Conservation (phyloP, 202 grass and related monocot genomes). For the Setaria viridis region DNA sequence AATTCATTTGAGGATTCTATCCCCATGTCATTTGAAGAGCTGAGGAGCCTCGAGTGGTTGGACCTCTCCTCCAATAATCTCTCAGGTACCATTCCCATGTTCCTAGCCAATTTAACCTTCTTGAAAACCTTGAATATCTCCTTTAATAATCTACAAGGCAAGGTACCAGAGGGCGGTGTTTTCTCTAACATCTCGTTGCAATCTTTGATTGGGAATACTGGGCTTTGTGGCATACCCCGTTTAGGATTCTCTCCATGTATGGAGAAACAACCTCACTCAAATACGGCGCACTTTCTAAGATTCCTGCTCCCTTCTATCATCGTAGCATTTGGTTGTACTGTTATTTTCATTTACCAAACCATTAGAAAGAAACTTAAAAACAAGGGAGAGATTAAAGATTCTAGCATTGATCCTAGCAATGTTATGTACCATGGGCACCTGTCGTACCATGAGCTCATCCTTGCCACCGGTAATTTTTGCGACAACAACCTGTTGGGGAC, state of each 20-base stretch:
- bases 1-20: constrained; percentile 46
- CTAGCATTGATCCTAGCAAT: too few relatives aligned
- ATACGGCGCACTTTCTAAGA: neutral
- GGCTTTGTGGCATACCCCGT: constrained; percentile 28
- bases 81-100: constrained; percentile 43
- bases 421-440: too few relatives aligned
- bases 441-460: too few relatives aligned
- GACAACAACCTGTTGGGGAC: too few relatives aligned
- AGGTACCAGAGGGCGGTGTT: constrained; percentile 41
- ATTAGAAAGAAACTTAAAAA: too few relatives aligned
- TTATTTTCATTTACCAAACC: too few relatives aligned
- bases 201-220: constrained; percentile 46
- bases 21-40: constrained; percentile 30
- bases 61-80: constrained; percentile 54
- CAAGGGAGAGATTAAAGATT: too few relatives aligned
- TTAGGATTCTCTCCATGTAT: constrained; percentile 18
- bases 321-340: too few relatives aligned
- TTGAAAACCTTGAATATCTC: constrained; percentile 43
- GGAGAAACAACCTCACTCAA: too few relatives aligned
- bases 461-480: too few relatives aligned
- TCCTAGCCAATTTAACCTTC: constrained; percentile 9
- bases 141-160: constrained; percentile 46
- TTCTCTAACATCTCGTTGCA: constrained; percentile 44
- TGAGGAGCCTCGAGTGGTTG: constrained; percentile 29
- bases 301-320: too few relatives aligned